Conservation (phyloP, 371 early-diverging fungal genomes). For the Lichtheimia ramosa region DNA sequence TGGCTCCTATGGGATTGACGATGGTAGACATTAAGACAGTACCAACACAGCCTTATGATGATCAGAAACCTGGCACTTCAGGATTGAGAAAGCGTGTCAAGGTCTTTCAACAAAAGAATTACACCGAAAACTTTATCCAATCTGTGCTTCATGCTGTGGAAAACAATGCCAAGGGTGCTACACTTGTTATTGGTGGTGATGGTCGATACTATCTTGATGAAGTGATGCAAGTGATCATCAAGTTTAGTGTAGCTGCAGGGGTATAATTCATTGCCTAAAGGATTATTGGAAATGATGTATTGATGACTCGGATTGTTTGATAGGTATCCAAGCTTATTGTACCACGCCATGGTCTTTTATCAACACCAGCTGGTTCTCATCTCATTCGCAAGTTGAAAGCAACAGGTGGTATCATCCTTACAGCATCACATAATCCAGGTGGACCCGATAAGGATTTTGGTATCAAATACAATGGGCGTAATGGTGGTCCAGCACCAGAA, state of each 20-base stretch:
- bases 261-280: constrained; percentile 41
- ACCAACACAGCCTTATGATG: constrained; percentile 73
- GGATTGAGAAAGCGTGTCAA: constrained; percentile 95
- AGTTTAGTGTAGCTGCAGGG: constrained; percentile 83
- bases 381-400: constrained; percentile 88
- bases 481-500: constrained; percentile 98
- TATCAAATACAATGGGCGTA: constrained; percentile 95
- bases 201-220: constrained; percentile 91
- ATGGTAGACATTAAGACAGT: constrained; percentile 44
- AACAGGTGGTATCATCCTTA: constrained; percentile 92
- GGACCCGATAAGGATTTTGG: constrained; percentile 98
- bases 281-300: too few relatives aligned
- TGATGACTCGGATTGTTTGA: background rate
- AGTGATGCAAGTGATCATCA: constrained; percentile 88
- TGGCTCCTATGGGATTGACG: background rate
- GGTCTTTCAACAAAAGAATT: constrained; percentile 91
- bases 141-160: constrained; percentile 76
- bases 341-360: constrained; percentile 91
- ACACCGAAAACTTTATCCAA: constrained; percentile 96
- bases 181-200: constrained; percentile 96
- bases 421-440: constrained; percentile 98
- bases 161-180: constrained; percentile 69
- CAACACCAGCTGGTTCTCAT: constrained; percentile 95
- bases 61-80: constrained; percentile 97
- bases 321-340: constrained; percentile 88